Evolutionary conservation across 2,329 filamentous ascomycete genomes (phyloP), one percentile per base, ranked within the genome.

Genomic region (Venturia effusa): DNA sequence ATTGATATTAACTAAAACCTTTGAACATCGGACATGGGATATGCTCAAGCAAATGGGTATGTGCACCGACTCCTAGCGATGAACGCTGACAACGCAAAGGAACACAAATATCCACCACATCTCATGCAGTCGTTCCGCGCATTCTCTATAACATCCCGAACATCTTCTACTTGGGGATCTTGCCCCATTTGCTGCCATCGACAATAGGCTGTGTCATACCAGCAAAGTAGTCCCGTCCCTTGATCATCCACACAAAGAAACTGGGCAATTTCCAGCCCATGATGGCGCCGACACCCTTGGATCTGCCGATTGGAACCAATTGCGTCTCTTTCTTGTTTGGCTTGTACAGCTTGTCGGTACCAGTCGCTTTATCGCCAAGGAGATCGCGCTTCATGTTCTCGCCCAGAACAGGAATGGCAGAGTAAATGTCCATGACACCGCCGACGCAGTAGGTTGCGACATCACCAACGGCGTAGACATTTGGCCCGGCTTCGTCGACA

Each of bases 401-500:
- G 27, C 71, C 70, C 3, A 78, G 64, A 4, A 77, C 74, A 1
- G 79, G 76, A 0, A 80, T 67, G 0, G 72, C 69, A 41, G 70
- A 69, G 40, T 73, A 68, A 61, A 81, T 71, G 59, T 79, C 75
- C 60, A 78, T 68, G 27, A 78, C 68, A 43, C 72, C 75, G 37
- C 78, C 77, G n/a, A 71, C 71, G 22, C 76, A 75, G 65, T 75
- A 77, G 6, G 71, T 74, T 0, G 74, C 75, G 0, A 81, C 74
- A 66, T 83, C 80, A 55, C 81, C 81, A 17, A 79, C 64, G 13
- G 74, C 74, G 68, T 82, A 83, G 43, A 82, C 75, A n/a, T 76
- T 72, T 1, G 75, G 70, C 3, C 77, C 77, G 4, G 77, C 77
- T 8, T 67, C 70, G 48, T 78, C 77, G 51, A 80, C 78, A 24